Evolutionary conservation across 805 yeast genomes (phyloP).

Genomic region (Saccharomyces kudriavzevii): DNA sequence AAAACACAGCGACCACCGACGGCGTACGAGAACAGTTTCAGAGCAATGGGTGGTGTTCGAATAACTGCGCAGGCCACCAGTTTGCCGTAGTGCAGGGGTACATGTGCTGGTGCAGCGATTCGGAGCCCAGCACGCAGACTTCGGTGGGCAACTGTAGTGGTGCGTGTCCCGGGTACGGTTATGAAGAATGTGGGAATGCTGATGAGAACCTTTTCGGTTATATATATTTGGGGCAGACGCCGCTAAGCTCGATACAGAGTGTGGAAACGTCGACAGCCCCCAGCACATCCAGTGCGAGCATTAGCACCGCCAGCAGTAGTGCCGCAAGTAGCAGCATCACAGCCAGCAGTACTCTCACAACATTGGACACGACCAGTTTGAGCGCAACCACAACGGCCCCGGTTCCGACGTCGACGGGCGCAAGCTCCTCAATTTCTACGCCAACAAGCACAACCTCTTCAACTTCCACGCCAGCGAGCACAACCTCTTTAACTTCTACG

Average conservation of each 20-base stretch:
- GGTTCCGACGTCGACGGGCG: not conserved
- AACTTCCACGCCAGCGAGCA: not conserved
- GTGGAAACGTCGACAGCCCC: not conserved
- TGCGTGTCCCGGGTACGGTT: conserved; percentile 22
- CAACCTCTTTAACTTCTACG: conserved; percentile 4
- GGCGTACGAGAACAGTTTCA: conserved; percentile 4
- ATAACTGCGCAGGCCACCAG: conserved; percentile 14
- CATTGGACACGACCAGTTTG: not conserved
- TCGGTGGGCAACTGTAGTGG: conserved; percentile 14
- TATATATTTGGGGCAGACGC: conserved; percentile 13
- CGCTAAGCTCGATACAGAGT: conserved; percentile 3
- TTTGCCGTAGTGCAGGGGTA: conserved; percentile 22
- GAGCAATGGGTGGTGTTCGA: conserved; percentile 12
- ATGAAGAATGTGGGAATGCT: conserved; percentile 22
- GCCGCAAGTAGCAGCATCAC: conserved; percentile 1
- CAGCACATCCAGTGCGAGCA: not conserved
- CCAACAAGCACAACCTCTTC: conserved; percentile 1
- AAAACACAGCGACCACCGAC: conserved; percentile 8
- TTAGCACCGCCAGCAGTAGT: not conserved
- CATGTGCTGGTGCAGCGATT: conserved; percentile 25
- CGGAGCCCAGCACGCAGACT: conserved; percentile 11
- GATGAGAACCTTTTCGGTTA: conserved; percentile 18
- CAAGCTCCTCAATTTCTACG: conserved; percentile 1
- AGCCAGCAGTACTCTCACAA: not conserved
- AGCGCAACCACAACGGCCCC: not conserved